Evolutionary conservation across 306 rosid species (phyloP), one percentile per base, ranked within the genome.

Genomic region (Hippophae tibetana): DNA sequence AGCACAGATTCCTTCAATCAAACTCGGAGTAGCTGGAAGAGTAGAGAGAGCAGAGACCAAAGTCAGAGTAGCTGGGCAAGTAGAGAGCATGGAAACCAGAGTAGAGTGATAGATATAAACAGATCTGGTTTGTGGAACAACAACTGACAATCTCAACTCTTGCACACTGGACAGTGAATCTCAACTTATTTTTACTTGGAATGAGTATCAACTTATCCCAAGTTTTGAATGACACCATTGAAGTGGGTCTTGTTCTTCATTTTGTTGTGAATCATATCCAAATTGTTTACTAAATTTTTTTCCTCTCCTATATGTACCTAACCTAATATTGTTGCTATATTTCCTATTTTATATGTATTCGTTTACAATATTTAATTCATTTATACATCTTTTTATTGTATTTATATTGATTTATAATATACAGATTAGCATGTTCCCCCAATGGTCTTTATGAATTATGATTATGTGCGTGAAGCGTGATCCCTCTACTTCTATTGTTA

Each of bases 11-110:
- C 74, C 75, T 85, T 72, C 6, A 74, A 82, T 61, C 80, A 66
- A 50, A 76, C 83, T 61, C 86, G 82, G 56, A 81, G 88, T 68
- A 85, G 93, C 74, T 85, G 84, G 92, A 74, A 73, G 60, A 87
- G 83, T 69, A 50, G 56, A 56, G 77, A 73, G 53, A 68, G 62
- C 0, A 27, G 65, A 23, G 61, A 57, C 63, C 76, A 72, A 59
- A 78, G 80, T 66, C 83, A 74, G 58, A 76, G 84, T 67, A 81
- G 86, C 75, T 76, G 74, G 84, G 69, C 77, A 62, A 81, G 75
- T 62, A 76, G 84, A 60, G 86, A 86, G 10, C 76, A 61, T 3
- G 61, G 57, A 2, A 31, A 66, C 65, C 67, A 61, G 23, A 60
- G 78, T 60, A 69, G 74, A 26, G 51, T 68, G 8, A 58, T 66